Conservation (phyloP, 169 alveolate genomes). For the Plasmodium falciparum region DNA sequence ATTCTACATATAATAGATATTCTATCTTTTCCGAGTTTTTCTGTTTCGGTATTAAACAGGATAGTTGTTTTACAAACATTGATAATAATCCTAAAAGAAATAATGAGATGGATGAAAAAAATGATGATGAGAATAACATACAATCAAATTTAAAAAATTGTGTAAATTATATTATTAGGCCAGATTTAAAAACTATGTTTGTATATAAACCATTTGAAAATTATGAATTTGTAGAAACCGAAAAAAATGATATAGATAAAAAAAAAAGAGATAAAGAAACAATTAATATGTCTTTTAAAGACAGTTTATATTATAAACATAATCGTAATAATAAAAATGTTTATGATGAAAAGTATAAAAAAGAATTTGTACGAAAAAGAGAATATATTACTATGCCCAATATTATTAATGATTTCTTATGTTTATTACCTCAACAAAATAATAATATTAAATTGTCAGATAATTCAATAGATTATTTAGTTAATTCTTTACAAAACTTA, state of each 20-base stretch:
- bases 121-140: neutral
- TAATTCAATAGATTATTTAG: conserved; percentile 63
- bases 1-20: neutral
- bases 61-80: too few relatives aligned
- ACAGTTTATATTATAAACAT: neutral
- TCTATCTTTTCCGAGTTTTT: too few relatives aligned
- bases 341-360: conserved; percentile 17
- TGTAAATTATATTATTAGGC: conserved; percentile 45
- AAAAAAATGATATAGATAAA: neutral
- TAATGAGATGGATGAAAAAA: conserved; percentile 3
- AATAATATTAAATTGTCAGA: conserved; percentile 40
- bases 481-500: conserved; percentile 49
- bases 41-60: too few relatives aligned
- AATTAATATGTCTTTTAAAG: conserved; percentile 9
- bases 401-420: conserved; percentile 65
- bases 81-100: neutral
- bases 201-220: conserved; percentile 68
- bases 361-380: conserved; percentile 28
- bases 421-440: conserved; percentile 71
- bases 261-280: neutral
- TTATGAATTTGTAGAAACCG: conserved; percentile 27
- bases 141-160: neutral
- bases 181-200: conserved; percentile 70
- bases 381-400: conserved; percentile 67
- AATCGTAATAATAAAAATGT: conserved; percentile 6